These are phyloP conservation scores for Paraurostyla sp. DNA, from an alignment of 73 alveolate species.

Conservation along the genomic window DNA sequence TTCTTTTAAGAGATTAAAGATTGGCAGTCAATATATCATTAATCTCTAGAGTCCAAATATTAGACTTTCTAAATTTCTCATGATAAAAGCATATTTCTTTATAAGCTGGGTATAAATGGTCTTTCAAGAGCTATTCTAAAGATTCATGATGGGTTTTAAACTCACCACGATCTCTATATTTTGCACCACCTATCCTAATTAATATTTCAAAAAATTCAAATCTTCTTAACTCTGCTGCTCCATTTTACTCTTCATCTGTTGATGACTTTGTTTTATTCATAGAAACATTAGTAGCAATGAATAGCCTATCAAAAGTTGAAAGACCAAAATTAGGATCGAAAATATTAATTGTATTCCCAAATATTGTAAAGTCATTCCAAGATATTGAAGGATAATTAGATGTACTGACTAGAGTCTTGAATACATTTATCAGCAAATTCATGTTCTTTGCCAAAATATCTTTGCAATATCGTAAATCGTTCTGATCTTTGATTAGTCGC, in stretches of 20 bases:
- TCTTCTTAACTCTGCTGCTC: conserved; percentile 28
- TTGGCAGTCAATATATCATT: conserved; percentile 39
- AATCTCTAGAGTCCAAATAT: conserved; percentile 13
- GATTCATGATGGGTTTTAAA: conserved; percentile 29
- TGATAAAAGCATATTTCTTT: not conserved
- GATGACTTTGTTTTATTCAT: not conserved
- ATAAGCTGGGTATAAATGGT: conserved; percentile 13
- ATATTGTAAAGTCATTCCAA: conserved; percentile 30
- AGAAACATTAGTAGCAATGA: conserved; percentile 57
- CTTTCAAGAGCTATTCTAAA: not conserved
- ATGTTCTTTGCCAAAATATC: not conserved
- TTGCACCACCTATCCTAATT: conserved; percentile 55
- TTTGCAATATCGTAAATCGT: not conserved
- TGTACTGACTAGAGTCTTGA: not conserved
- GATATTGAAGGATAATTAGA: conserved; percentile 55
- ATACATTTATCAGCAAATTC: not conserved
- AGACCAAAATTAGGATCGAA: not conserved
- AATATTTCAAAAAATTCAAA: conserved; percentile 55
- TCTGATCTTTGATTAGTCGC: conserved; percentile 22
- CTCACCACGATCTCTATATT: conserved; percentile 43
- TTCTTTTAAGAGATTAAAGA: not conserved
- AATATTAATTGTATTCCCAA: not conserved
- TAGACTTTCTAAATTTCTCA: not conserved
- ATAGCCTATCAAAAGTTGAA: conserved; percentile 42
- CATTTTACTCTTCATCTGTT: conserved; percentile 19